A percentile compares a stretch with the other conserved stretches of the same genome.
Evolutionary conservation across 78 protist species (phyloP).

Genomic region (Dictyostelium capitatum): DNA sequence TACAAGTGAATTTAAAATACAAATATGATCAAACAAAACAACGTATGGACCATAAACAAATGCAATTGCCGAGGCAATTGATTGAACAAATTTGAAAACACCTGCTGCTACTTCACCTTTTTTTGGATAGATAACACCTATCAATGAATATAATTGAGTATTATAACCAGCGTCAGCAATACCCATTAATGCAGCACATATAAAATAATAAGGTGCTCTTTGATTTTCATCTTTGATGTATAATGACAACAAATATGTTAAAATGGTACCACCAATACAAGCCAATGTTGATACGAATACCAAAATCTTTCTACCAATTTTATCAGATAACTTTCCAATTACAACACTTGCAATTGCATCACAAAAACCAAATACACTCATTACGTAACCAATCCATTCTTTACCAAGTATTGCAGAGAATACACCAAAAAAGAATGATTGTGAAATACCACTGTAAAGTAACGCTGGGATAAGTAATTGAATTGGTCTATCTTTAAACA

Average conservation of each 20-base stretch:
- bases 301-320: constrained; percentile 47
- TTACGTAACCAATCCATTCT: constrained; percentile 22
- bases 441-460: constrained; percentile 70
- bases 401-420: constrained; percentile 46
- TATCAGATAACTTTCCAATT: constrained; percentile 39
- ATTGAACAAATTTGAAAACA: constrained; percentile 72
- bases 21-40: not conserved
- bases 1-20: constrained; percentile 22
- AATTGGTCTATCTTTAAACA: constrained; percentile 56
- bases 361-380: constrained; percentile 68
- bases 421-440: constrained; percentile 68
- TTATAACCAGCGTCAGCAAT: constrained; percentile 74
- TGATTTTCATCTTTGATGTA: not conserved
- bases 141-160: constrained; percentile 54
- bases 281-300: not conserved
- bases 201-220: not conserved
- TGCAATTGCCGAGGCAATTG: constrained; percentile 60
- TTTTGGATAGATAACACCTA: constrained; percentile 52
- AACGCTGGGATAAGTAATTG: constrained; percentile 29
- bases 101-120: constrained; percentile 68
- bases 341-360: constrained; percentile 55
- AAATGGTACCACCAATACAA: constrained; percentile 39
- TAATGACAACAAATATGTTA: not conserved
- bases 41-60: constrained; percentile 52
- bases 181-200: constrained; percentile 65